These are phyloP conservation scores for Asterochloris sp. DNA, from an alignment of 139 green algal genomes.

Conservation along the genomic window DNA sequence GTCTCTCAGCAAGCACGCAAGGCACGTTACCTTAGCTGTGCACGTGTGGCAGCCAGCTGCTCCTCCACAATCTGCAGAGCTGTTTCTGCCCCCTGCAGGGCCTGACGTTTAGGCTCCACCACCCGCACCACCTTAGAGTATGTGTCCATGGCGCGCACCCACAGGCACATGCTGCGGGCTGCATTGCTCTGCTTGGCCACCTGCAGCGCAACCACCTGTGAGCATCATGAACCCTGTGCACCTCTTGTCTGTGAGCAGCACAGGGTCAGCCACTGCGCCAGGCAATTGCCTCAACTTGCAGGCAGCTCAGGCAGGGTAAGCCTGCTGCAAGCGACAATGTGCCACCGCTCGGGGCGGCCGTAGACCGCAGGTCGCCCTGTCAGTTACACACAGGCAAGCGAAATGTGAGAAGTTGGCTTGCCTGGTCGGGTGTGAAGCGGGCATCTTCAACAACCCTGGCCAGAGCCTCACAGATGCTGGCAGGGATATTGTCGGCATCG, in stretches of 20 bases:
- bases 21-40: neutral
- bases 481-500: conserved; percentile 45
- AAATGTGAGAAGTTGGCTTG: neutral
- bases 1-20: no score
- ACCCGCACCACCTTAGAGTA: conserved; percentile 66
- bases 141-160: conserved; percentile 70
- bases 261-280: no score
- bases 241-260: neutral
- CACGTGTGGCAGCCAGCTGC: conserved; percentile 30
- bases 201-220: neutral
- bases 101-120: conserved; percentile 47
- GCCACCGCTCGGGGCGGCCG: neutral
- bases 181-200: conserved; percentile 28
- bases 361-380: no score
- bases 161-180: conserved; percentile 9
- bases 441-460: conserved; percentile 13
- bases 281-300: no score
- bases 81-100: conserved; percentile 51
- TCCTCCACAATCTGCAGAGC: conserved; percentile 47
- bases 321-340: neutral
- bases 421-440: conserved; percentile 27
- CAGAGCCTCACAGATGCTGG: conserved; percentile 30
- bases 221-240: neutral
- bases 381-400: no score
- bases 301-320: neutral